Base-by-base conservation (phyloP, 257 asterid genomes). In the Hygrophila difformis region DNA sequence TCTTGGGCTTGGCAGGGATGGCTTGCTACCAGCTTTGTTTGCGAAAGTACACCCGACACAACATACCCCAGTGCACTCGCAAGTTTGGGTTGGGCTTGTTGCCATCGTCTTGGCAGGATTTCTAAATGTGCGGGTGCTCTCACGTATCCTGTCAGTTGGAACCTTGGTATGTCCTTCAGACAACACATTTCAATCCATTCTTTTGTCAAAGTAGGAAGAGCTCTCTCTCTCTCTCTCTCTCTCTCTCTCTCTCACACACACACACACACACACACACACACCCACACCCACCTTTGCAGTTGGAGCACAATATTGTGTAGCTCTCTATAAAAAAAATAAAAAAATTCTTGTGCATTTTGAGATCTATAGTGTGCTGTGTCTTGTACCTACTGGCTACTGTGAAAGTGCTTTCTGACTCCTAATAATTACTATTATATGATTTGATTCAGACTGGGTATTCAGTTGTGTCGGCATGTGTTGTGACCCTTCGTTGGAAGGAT, bases 1-100 rank as follows among this genome's bases (percentile, higher is more conserved):
- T 72, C 93, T 89, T 60, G 98, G 98, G 49, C 71, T 89, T 53
- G 98, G 96, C 66, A 79, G 98, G 64, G 96, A 89, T 61, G 98
- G 98, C 34, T 72, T 89, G 53, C 59, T 89, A 44, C 98, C 96
- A 33, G 61, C 80, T 59, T 42, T 82, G 44, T 82, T 89, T 72
- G 64, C 88, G 51, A 83, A 68, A 73, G 87, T 89, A 55, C 84
- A 89, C 71, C 81, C 81, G 26, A 74, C 40, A 18, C 73, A 82
- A 49, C 96, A 72, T 56, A 85, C 98, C 44, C 98, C 98, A 33
- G 22, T 85, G 49, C 78, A 85, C 61, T 79, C 94, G 33, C 98
- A 89, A 70, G 62, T 85, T 48, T 89, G 94, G 98, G 98, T 82
- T 53, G 94, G 98, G 56, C 60, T 79, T 60, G 57, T 89, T 60